Percentiles rank a stretch among this genome's conserved stretches.
Evolutionary conservation across 306 rosid species (phyloP).

Genomic region (Betula pendula): DNA sequence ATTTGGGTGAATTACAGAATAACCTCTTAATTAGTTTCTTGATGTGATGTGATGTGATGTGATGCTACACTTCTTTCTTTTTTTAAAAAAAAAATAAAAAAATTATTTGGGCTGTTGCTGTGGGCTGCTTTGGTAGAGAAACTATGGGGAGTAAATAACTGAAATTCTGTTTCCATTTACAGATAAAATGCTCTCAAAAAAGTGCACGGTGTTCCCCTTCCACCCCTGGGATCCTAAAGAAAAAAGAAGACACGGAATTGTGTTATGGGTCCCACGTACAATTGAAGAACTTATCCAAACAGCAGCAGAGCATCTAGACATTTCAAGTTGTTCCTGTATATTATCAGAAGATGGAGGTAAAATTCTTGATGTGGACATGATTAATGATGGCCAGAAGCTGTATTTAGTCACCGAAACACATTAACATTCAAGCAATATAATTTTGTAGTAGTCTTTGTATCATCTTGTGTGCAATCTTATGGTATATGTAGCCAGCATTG

Average conservation of each 20-base stretch:
- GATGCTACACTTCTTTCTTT: background rate
- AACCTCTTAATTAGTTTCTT: background rate
- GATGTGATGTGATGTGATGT: background rate
- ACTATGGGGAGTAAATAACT: background rate
- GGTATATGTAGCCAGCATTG: background rate
- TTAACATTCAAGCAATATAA: slow-evolving; percentile 14
- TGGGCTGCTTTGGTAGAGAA: slow-evolving; percentile 7
- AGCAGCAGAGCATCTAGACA: slow-evolving; percentile 52
- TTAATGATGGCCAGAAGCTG: slow-evolving; percentile 75
- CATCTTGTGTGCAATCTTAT: background rate
- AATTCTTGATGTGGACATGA: slow-evolving; percentile 65
- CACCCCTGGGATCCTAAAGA: slow-evolving; percentile 85
- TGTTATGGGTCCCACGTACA: slow-evolving; percentile 70
- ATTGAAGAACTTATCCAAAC: slow-evolving; percentile 61
- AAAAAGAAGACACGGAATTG: slow-evolving; percentile 62
- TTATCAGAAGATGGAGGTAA: slow-evolving; percentile 90
- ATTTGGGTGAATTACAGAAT: background rate
- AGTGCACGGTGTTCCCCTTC: slow-evolving; percentile 85
- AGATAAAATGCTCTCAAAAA: slow-evolving; percentile 64
- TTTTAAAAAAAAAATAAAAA: too few relatives aligned
- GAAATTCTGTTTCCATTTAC: slow-evolving; percentile 28
- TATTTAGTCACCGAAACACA: slow-evolving; percentile 56
- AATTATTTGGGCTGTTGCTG: background rate
- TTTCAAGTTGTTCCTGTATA: slow-evolving; percentile 42
- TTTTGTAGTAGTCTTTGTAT: slow-evolving; percentile 1